phyloP scores from a whole-genome alignment of 306 rosid species.

The Trifolium repens region DNA sequence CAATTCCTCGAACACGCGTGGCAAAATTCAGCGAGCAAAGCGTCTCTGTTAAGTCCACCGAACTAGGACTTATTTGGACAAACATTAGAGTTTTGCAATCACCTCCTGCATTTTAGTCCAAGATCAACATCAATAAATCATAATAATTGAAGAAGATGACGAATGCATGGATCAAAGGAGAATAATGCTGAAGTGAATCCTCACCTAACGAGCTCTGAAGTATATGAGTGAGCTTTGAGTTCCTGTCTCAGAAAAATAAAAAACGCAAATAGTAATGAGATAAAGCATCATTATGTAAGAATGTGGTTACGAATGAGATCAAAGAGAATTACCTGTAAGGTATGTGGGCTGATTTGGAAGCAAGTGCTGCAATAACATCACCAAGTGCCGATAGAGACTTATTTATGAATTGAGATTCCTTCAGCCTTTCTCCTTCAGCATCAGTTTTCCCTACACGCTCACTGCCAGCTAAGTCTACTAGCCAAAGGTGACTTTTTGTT shows the following conservation, averaged over 20 bases:
- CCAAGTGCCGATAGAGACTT: conserved; percentile 96
- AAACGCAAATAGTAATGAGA: conserved; percentile 30
- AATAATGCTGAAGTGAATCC: conserved; percentile 31
- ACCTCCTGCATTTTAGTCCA: conserved; percentile 72
- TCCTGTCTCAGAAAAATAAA: conserved; percentile 54
- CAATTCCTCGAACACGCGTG: conserved; percentile 85
- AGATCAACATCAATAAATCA: conserved; percentile 34
- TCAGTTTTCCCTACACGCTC: conserved; percentile 96
- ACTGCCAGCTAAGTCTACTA: conserved; percentile 97
- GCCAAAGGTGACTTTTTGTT: conserved; percentile 92
- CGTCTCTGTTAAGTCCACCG: conserved; percentile 77
- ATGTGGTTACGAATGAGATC: neutral
- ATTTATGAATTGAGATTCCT: conserved; percentile 93
- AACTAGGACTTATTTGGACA: conserved; percentile 85
- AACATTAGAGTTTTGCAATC: conserved; percentile 97
- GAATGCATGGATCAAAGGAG: neutral
- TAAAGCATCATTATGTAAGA: neutral
- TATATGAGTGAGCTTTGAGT: conserved; percentile 94
- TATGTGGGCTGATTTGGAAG: conserved; percentile 81
- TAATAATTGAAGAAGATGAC: neutral
- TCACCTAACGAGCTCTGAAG: conserved; percentile 95
- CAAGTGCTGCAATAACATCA: conserved; percentile 90
- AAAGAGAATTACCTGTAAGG: conserved; percentile 74
- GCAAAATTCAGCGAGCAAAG: conserved; percentile 93
- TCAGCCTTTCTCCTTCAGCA: conserved; percentile 92